Percentiles rank a stretch among this genome's conserved stretches.
phyloP scores from a whole-genome alignment of 805 yeast species.

The Yamadazyma scolyti region DNA sequence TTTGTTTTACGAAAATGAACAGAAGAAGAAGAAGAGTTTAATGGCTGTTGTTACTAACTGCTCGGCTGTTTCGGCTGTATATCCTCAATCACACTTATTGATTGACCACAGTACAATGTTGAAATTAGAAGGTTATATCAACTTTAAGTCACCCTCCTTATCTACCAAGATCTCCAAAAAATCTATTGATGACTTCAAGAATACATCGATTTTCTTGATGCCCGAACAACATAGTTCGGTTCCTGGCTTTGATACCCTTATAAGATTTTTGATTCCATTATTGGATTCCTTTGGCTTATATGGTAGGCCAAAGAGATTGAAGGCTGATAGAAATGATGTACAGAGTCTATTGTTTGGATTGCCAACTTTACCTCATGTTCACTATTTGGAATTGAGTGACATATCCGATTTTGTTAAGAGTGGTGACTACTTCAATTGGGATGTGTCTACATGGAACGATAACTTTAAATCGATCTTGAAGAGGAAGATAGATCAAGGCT shows the following conservation, averaged over 20 bases:
- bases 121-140: constrained; percentile 80
- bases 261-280: constrained; percentile 38
- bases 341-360: constrained; percentile 41
- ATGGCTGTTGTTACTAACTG: constrained; percentile 78
- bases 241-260: constrained; percentile 48
- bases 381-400: constrained; percentile 36
- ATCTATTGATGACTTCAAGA: constrained; percentile 31
- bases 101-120: constrained; percentile 86
- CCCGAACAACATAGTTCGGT: constrained; percentile 44
- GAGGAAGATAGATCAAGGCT: constrained; percentile 44
- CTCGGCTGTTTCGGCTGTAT: constrained; percentile 78
- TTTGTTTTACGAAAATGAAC: constrained; percentile 79
- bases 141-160: constrained; percentile 43
- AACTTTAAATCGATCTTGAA: constrained; percentile 28
- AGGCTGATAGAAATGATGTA: constrained; percentile 39
- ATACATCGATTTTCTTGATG: constrained; percentile 40
- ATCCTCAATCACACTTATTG: constrained; percentile 78
- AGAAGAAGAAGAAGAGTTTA: constrained; percentile 62
- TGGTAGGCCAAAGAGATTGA: constrained; percentile 42
- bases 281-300: constrained; percentile 42
- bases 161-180: constrained; percentile 32
- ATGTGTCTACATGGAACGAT: constrained; percentile 30
- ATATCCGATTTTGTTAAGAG: constrained; percentile 17
- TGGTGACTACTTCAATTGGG: constrained; percentile 32
- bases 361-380: constrained; percentile 43